phyloP scores from a whole-genome alignment of 805 yeast species.

The Candida palmyrensis region DNA sequence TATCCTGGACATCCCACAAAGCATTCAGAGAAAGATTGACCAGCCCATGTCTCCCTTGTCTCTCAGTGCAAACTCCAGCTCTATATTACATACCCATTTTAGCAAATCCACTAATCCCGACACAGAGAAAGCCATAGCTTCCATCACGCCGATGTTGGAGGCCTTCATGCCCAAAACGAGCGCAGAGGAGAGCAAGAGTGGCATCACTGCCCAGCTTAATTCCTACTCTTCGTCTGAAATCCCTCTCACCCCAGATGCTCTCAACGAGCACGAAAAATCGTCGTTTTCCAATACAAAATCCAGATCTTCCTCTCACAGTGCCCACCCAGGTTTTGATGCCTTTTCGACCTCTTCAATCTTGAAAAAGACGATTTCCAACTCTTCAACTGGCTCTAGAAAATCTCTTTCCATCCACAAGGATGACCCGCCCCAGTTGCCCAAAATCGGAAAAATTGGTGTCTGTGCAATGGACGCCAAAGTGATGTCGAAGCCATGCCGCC shows the following conservation, averaged over 20 bases:
- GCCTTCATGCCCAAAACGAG: constrained; percentile 65
- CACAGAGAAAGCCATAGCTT: constrained; percentile 61
- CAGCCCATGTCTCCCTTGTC: constrained; percentile 33
- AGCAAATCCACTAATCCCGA: constrained; percentile 18
- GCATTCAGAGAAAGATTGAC: constrained; percentile 10
- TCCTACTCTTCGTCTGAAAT: not conserved
- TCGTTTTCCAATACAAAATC: not conserved
- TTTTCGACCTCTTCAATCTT: constrained; percentile 11
- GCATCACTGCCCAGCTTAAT: constrained; percentile 10
- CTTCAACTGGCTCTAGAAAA: constrained; percentile 26
- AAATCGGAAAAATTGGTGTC: constrained; percentile 91
- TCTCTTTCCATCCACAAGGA: constrained; percentile 32
- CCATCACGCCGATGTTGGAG: constrained; percentile 75
- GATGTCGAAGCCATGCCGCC: constrained; percentile 90
- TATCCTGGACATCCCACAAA: constrained; percentile 1
- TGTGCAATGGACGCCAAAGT: constrained; percentile 99
- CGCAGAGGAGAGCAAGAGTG: constrained; percentile 23
- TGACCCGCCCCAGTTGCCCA: constrained; percentile 51
- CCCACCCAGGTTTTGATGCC: constrained; percentile 9
- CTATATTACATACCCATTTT: not conserved
- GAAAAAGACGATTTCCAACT: constrained; percentile 32
- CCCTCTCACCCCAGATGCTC: constrained; percentile 5
- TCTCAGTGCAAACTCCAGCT: constrained; percentile 12
- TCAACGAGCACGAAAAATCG: constrained; percentile 2
- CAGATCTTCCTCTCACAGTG: constrained; percentile 3